Conservation (phyloP, 2,329 filamentous ascomycete genomes). For the Akanthomyces uredinophilus region DNA sequence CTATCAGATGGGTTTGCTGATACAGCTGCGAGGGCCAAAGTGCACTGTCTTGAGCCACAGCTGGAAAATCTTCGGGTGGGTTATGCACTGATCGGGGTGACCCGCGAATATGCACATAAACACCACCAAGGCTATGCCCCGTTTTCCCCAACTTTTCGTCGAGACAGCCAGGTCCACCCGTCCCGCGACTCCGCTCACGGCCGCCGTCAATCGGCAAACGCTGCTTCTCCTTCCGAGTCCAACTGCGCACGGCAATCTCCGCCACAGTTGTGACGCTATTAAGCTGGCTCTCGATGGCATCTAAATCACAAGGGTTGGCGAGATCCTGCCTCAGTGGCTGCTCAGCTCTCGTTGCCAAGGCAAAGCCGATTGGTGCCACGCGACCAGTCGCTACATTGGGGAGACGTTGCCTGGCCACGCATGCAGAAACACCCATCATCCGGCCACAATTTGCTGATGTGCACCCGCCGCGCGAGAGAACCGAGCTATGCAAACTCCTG, state of each 20-base stretch:
- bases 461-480: constrained; percentile 14
- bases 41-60: neutral
- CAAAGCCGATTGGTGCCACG: constrained; percentile 19
- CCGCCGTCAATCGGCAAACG: neutral
- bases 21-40: constrained; percentile 10
- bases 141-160: constrained; percentile 13
- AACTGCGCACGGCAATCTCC: neutral
- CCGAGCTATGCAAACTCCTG: constrained; percentile 25
- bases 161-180: constrained; percentile 3
- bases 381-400: constrained; percentile 19
- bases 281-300: constrained; percentile 23
- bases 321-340: constrained; percentile 18
- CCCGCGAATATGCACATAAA: constrained; percentile 8
- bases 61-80: constrained; percentile 16
- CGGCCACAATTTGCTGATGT: constrained; percentile 13
- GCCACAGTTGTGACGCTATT: neutral
- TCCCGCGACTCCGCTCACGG: constrained; percentile 1
- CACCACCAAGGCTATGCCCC: neutral
- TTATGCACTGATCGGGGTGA: constrained; percentile 9
- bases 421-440: constrained; percentile 8
- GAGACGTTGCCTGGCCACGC: constrained; percentile 24
- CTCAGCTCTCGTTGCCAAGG: neutral
- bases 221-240: neutral
- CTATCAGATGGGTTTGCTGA: neutral
- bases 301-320: constrained; percentile 23